Percentiles rank a stretch among this genome's conserved stretches.
Conservation (phyloP, 2,329 filamentous ascomycete species). For the Helminthosporium solani region DNA sequence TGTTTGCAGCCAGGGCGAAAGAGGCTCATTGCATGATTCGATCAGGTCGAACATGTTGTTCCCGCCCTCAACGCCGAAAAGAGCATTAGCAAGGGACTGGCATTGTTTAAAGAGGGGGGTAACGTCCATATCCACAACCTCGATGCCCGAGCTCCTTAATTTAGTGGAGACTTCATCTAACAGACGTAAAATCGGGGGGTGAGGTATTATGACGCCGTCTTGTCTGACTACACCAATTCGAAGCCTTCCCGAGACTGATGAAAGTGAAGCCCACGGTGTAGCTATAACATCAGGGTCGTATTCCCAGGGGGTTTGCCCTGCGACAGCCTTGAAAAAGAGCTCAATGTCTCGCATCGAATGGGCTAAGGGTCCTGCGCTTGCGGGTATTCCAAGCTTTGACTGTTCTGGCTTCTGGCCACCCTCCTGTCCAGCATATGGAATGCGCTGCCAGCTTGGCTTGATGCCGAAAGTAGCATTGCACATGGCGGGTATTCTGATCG, state of each 20-base stretch:
- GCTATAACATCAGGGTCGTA: slow-evolving; percentile 48
- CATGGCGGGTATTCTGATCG: slow-evolving; percentile 53
- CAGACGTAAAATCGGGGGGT: slow-evolving; percentile 52
- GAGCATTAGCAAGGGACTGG: slow-evolving; percentile 57
- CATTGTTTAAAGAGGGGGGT: slow-evolving; percentile 55
- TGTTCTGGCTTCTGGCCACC: slow-evolving; percentile 49
- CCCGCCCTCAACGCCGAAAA: slow-evolving; percentile 61
- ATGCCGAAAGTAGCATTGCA: slow-evolving; percentile 53
- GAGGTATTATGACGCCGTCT: slow-evolving; percentile 54
- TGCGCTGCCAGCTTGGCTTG: slow-evolving; percentile 49
- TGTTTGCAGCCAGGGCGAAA: slow-evolving; percentile 60
- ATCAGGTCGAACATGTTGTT: slow-evolving; percentile 59
- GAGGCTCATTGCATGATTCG: slow-evolving; percentile 56
- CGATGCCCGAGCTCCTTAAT: slow-evolving; percentile 46
- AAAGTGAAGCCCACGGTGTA: slow-evolving; percentile 40
- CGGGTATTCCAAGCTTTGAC: slow-evolving; percentile 47
- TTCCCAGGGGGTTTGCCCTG: slow-evolving; percentile 54
- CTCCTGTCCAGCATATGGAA: slow-evolving; percentile 56
- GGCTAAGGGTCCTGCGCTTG: slow-evolving; percentile 50
- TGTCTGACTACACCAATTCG: slow-evolving; percentile 52
- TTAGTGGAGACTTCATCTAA: slow-evolving; percentile 48
- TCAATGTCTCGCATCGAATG: slow-evolving; percentile 54
- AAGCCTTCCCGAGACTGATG: slow-evolving; percentile 27
- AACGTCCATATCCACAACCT: slow-evolving; percentile 60
- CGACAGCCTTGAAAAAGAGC: slow-evolving; percentile 56